Conservation (phyloP, 1,284 basidiomycete species). For the Xanthoconium separans region DNA sequence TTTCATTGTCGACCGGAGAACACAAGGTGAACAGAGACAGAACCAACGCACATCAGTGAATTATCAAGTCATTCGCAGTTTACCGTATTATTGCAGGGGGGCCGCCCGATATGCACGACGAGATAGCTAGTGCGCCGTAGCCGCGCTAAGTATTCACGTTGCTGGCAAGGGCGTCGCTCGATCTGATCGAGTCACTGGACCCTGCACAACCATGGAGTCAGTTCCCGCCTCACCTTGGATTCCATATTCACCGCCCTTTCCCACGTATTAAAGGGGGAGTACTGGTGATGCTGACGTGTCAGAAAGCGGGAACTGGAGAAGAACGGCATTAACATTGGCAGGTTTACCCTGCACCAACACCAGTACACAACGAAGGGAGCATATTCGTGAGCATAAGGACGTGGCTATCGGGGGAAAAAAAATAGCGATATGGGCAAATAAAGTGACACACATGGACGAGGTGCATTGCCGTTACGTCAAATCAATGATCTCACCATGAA, state of each 20-base stretch:
- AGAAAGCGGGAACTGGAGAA: neutral
- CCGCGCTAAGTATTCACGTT: constrained; percentile 13
- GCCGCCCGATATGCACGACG: constrained; percentile 1
- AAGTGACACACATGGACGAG: neutral
- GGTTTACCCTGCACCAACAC: neutral
- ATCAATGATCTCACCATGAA: constrained; percentile 28
- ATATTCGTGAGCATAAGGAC: neutral
- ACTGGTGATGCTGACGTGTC: constrained; percentile 8
- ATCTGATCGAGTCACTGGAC: constrained; percentile 20
- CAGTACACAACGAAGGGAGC: neutral
- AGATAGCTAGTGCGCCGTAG: constrained; percentile 10
- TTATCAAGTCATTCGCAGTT: neutral
- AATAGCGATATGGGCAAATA: neutral
- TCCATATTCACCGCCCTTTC: constrained; percentile 4
- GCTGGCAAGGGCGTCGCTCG: constrained; percentile 17
- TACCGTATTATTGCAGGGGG: constrained; percentile 3
- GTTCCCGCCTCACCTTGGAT: neutral
- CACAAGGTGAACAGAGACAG: constrained; percentile 2
- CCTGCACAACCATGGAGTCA: constrained; percentile 15
- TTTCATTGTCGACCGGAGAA: neutral
- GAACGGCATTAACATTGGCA: too few species aligned
- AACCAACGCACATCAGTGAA: constrained; percentile 1
- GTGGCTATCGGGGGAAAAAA: neutral
- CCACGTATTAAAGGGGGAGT: neutral
- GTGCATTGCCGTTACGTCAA: constrained; percentile 23